phyloP scores from a whole-genome alignment of 495 filamentous ascomycete species.

The Penicillium maclennaniae region DNA sequence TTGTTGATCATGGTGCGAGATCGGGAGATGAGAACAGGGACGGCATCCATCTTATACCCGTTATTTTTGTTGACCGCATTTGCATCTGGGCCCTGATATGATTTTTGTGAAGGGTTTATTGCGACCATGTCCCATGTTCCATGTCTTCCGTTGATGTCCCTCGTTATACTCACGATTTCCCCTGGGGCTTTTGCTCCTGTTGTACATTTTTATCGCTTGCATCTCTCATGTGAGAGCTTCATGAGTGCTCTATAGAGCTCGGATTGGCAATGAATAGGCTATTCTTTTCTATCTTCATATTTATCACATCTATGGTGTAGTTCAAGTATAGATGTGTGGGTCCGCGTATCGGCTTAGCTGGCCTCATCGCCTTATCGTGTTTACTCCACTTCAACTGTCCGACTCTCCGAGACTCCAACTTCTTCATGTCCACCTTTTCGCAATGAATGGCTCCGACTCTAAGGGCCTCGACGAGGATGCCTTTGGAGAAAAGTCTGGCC shows the following conservation, averaged over 20 bases:
- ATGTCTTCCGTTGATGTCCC: constrained; percentile 22
- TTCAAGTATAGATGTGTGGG: constrained; percentile 3
- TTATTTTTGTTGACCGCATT: constrained; percentile 34
- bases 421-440: constrained; percentile 31
- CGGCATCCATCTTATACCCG: constrained; percentile 43
- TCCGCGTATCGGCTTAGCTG: constrained; percentile 32
- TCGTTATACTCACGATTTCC: constrained; percentile 22
- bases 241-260: constrained; percentile 17
- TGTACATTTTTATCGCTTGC: constrained; percentile 32
- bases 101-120: constrained; percentile 29
- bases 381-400: constrained; percentile 11
- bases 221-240: constrained; percentile 21
- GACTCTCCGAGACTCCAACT: constrained; percentile 9
- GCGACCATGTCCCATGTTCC: constrained; percentile 6
- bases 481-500: constrained; percentile 67
- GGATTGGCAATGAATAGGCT: constrained; percentile 12
- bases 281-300: not conserved
- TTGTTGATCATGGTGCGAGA: constrained; percentile 15
- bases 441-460: constrained; percentile 69
- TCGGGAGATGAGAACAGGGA: constrained; percentile 18
- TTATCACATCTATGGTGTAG: not conserved
- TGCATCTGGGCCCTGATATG: constrained; percentile 32
- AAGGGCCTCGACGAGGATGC: constrained; percentile 70
- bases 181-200: constrained; percentile 2
- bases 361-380: constrained; percentile 32